phyloP scores from a whole-genome alignment of 129 eudicot species.

The Centrapalus pauciflorus region DNA sequence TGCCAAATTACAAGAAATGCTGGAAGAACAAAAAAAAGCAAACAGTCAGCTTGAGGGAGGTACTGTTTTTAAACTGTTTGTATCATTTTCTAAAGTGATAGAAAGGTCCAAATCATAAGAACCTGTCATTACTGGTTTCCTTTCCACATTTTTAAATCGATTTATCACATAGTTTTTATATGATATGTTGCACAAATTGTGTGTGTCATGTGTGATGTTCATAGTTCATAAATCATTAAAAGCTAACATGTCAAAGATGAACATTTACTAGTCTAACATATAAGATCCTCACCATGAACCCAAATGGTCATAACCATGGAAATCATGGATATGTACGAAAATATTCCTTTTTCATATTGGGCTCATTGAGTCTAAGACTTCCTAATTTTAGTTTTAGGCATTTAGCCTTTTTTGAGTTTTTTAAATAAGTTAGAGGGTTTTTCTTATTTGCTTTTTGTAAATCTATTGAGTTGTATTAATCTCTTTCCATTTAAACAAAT shows the following conservation, averaged over 20 bases:
- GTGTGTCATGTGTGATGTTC: background rate
- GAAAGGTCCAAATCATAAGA: background rate
- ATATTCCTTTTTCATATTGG: background rate
- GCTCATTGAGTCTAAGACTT: too few relatives aligned
- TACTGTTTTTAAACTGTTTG: slow-evolving; percentile 17
- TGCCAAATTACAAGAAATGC: slow-evolving; percentile 61
- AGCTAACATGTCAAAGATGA: background rate
- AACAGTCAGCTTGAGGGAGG: slow-evolving; percentile 78
- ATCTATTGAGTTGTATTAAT: too few relatives aligned
- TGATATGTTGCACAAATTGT: background rate
- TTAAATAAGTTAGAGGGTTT: too few relatives aligned
- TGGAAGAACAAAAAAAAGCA: slow-evolving; percentile 63
- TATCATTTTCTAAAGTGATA: background rate
- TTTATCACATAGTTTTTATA: background rate
- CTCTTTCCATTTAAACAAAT: too few relatives aligned
- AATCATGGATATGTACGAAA: background rate
- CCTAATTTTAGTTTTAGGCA: too few relatives aligned
- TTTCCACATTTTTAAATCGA: background rate
- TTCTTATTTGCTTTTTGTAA: too few relatives aligned
- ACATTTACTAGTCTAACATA: background rate
- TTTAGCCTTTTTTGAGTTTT: too few relatives aligned
- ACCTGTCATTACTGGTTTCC: background rate
- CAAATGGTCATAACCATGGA: background rate
- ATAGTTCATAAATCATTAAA: background rate
- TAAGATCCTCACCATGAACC: background rate